phyloP scores from a whole-genome alignment of 192 early-diverging fungal species.

The Haplosporangium gracile region DNA sequence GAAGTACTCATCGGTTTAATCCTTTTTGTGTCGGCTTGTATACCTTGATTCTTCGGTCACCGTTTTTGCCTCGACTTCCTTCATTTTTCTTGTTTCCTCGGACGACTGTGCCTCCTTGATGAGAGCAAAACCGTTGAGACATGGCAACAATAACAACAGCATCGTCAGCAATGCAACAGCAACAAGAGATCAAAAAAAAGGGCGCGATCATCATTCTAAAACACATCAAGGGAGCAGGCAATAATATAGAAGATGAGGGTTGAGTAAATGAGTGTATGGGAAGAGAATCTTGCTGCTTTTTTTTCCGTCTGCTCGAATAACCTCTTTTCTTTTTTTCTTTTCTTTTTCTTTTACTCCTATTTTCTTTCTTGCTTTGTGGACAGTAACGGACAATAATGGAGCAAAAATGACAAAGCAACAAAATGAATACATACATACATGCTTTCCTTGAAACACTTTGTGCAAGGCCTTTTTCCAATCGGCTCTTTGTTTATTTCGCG shows the following conservation, averaged over 20 bases:
- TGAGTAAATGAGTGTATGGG: neutral
- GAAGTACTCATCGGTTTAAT: neutral
- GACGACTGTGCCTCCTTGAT: neutral
- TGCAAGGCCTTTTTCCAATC: neutral
- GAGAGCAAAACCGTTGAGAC: neutral
- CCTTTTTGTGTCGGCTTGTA: neutral
- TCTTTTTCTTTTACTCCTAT: neutral
- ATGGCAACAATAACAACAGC: neutral
- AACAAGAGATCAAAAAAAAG: neutral
- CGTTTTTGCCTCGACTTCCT: neutral
- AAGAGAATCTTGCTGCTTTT: too few species aligned
- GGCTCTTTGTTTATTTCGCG: neutral
- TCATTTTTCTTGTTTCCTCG: neutral
- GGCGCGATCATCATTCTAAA: neutral
- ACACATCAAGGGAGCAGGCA: neutral
- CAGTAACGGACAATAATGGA: neutral
- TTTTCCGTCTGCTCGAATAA: neutral
- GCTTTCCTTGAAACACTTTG: neutral
- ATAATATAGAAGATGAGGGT: neutral
- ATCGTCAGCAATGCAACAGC: neutral
- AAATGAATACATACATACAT: neutral
- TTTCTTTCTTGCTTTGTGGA: neutral
- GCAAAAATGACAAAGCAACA: neutral
- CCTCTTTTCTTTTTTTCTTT: neutral
- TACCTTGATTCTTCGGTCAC: neutral